A percentile compares a stretch with the other conserved stretches of the same genome.
Conservation (phyloP, 1,284 basidiomycete genomes). For the Inonotus hispidus region DNA sequence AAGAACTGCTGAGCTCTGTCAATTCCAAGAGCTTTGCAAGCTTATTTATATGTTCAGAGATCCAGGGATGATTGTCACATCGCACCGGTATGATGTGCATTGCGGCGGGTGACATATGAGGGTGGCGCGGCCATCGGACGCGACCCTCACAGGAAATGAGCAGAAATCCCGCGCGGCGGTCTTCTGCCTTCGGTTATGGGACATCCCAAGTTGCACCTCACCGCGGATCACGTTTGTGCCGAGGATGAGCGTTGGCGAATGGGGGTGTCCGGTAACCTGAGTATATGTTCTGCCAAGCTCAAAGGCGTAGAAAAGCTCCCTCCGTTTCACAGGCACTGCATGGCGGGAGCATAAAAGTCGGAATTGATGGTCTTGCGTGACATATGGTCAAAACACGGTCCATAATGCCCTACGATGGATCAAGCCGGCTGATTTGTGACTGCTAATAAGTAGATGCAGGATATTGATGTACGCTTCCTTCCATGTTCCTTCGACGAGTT, state of each 20-base stretch:
- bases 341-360: not conserved
- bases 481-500: no score
- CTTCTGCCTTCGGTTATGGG: not conserved
- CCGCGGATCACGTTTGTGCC: not conserved
- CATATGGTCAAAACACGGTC: not conserved
- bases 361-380: not conserved
- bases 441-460: no score
- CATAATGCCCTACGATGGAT: not conserved
- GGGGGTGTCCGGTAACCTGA: not conserved
- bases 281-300: not conserved
- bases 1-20: not conserved
- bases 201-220: not conserved
- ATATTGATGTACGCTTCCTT: no score
- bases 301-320: not conserved
- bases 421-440: not conserved
- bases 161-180: slow-evolving; percentile 1
- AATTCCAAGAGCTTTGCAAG: no score
- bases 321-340: not conserved
- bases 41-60: not conserved
- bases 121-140: not conserved
- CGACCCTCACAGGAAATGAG: slow-evolving; percentile 1
- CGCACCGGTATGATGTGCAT: not conserved
- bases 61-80: not conserved
- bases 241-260: not conserved
- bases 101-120: not conserved